Conservation (phyloP, 257 asterid species). For the Galeopsis tetrahit region DNA sequence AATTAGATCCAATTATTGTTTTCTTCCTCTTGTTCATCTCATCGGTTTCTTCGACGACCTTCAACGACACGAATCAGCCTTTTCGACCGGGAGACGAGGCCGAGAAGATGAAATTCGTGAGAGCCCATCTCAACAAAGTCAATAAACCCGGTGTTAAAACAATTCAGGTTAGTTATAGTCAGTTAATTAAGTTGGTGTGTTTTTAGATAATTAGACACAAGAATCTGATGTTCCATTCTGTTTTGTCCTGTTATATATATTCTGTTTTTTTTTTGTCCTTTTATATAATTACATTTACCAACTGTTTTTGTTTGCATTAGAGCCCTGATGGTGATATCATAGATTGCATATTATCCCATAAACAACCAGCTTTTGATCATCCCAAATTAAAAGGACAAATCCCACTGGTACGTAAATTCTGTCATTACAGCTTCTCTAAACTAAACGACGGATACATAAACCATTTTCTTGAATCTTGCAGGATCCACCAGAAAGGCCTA, state of each 20-base stretch:
- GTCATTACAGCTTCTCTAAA: no score
- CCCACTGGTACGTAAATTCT: conserved; percentile 58
- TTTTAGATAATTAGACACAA: conserved; percentile 10
- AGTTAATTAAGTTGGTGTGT: not conserved
- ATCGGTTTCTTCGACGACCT: conserved; percentile 48
- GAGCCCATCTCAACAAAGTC: conserved; percentile 64
- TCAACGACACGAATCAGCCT: conserved; percentile 48
- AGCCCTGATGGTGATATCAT: conserved; percentile 94
- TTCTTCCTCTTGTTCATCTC: conserved; percentile 54
- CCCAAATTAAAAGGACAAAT: conserved; percentile 77
- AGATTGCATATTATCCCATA: conserved; percentile 76
- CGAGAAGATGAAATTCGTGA: conserved; percentile 49
- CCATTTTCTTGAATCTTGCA: conserved; percentile 32
- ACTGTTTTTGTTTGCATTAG: conserved; percentile 43
- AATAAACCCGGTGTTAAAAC: conserved; percentile 80
- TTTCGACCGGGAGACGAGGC: conserved; percentile 60
- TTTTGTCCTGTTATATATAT: conserved; percentile 30
- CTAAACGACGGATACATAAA: no score
- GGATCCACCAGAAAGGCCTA: conserved; percentile 93
- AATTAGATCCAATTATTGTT: conserved; percentile 44
- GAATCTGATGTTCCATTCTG: conserved; percentile 26
- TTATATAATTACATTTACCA: not conserved
- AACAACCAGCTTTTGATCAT: conserved; percentile 94
- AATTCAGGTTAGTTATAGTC: conserved; percentile 57
- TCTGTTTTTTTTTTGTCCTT: conserved; percentile 21